Percentiles rank a stretch among this genome's conserved stretches.
phyloP scores from a whole-genome alignment of 2,329 filamentous ascomycete genomes.

The Penicillium verrucosum region DNA sequence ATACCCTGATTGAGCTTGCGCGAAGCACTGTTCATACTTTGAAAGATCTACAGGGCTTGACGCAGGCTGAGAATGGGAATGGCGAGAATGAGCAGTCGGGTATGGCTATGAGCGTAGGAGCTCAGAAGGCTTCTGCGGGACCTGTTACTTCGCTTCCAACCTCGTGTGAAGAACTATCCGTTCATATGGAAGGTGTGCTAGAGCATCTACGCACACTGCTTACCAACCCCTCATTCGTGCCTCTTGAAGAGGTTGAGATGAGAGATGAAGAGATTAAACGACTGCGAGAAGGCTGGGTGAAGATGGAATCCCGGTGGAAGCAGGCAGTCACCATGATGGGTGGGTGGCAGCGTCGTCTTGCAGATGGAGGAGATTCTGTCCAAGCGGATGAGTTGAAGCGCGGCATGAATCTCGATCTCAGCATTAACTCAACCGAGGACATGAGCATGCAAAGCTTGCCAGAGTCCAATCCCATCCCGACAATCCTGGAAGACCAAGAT shows the following conservation, averaged over 20 bases:
- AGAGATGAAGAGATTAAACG: constrained; percentile 86
- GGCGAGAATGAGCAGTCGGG: constrained; percentile 35
- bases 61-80: constrained; percentile 25
- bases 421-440: constrained; percentile 25
- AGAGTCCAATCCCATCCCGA: constrained; percentile 27
- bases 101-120: constrained; percentile 20
- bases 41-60: constrained; percentile 56
- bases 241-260: constrained; percentile 89
- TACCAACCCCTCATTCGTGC: constrained; percentile 94
- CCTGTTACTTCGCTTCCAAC: constrained; percentile 50
- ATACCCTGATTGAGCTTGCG: constrained; percentile 70
- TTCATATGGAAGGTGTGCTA: constrained; percentile 72
- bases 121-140: constrained; percentile 20
- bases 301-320: constrained; percentile 86
- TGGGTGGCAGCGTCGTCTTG: constrained; percentile 80
- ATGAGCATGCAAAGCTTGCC: constrained; percentile 16
- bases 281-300: constrained; percentile 81
- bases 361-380: constrained; percentile 41
- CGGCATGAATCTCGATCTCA: constrained; percentile 43
- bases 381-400: constrained; percentile 43
- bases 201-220: constrained; percentile 78
- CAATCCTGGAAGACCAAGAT: constrained; percentile 33
- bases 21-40: constrained; percentile 68
- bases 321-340: constrained; percentile 90
- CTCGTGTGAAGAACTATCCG: constrained; percentile 65